Evolutionary conservation across 2,329 filamentous ascomycete genomes (phyloP), one percentile per base, ranked within the genome.

Genomic region (Metarhizium album): DNA sequence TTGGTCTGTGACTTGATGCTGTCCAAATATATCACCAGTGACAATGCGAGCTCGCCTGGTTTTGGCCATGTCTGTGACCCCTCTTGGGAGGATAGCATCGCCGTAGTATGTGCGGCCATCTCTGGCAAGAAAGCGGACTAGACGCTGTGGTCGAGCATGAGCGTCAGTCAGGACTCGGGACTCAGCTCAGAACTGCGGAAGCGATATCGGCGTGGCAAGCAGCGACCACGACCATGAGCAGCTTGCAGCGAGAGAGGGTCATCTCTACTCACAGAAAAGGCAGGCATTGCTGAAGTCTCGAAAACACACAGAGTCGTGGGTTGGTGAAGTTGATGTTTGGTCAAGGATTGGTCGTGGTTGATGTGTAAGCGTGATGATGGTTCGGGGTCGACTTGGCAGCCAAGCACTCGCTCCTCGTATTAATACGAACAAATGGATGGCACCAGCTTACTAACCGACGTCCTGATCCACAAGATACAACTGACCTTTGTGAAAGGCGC

Each of bases 81-180:
- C 82, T 1, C 66, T 49, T 3, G 83, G 81, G 20, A 88, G 75
- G 51, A 89, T 79, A 53, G 86, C 84, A 67, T 90, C 84, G 58
- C 86, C 86, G 56, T 87, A 87, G 67, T 87, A 85, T 35, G 78
- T 76, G 51, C 74, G 73, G 63, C 84, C 84, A 60, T 89, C 82
- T 58, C 76, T 80, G 59, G 84, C 81, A 8, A 87, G 75, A 68
- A 89, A 90, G 49, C 86, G 82, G 57, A 90, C 72, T 38, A 90
- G 81, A 60, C 83, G 80, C 81, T 87, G 60, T 46, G 33, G 38
- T 52, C 45, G 43, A 51, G 47, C 51, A 24, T 16, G 45, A 24
- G 37, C 16, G 37, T 20, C n/a, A 40, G 37, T 38, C 4, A 8
- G 35, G 4, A 14, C 11, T n/a, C n/a, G n/a, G n/a, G n/a, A n/a